Conservation (phyloP, 257 asterid species). For the Perilla frutescens region DNA sequence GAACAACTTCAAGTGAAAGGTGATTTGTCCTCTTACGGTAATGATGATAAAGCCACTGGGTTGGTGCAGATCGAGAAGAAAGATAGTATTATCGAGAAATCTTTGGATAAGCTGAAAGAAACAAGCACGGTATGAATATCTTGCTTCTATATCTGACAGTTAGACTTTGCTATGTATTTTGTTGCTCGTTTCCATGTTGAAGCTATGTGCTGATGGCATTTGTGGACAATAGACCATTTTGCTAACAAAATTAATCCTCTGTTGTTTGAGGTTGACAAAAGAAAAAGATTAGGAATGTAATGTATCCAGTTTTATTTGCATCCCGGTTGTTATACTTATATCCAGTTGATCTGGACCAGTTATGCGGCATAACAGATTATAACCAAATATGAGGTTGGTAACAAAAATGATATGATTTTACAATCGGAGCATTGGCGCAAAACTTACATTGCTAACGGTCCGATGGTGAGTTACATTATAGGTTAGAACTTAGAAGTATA, state of each 20-base stretch:
- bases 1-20: conserved; percentile 64
- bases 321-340: not conserved
- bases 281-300: not conserved
- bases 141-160: conserved; percentile 34
- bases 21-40: conserved; percentile 44
- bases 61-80: conserved; percentile 69
- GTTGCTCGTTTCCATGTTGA: conserved; percentile 14
- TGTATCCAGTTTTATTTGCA: not conserved
- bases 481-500: not conserved
- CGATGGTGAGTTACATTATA: not conserved
- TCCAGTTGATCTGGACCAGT: conserved; percentile 1
- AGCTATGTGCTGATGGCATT: conserved; percentile 31
- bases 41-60: conserved; percentile 45
- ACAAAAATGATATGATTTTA: not conserved
- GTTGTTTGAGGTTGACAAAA: not conserved
- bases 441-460: not conserved
- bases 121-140: conserved; percentile 75
- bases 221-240: conserved; percentile 5
- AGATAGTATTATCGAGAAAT: conserved; percentile 70
- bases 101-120: conserved; percentile 87
- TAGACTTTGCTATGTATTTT: conserved; percentile 1
- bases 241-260: not conserved
- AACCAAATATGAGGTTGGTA: conserved; percentile 6
- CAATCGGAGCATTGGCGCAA: not conserved
- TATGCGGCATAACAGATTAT: not conserved